phyloP scores from a whole-genome alignment of 1,139 yeast species.

The Eremothecium cymbalariae region DNA sequence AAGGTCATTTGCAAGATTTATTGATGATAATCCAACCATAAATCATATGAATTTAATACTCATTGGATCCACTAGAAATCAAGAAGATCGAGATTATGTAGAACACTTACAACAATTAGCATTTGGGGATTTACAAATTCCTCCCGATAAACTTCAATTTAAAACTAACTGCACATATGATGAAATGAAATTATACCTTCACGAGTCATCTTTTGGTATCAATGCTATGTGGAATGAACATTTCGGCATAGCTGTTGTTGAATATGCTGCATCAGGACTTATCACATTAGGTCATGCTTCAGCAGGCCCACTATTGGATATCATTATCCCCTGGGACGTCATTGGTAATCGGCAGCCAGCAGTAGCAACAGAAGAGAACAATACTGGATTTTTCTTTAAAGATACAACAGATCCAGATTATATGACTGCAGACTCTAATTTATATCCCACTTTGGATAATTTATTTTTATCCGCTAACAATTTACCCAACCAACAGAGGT shows the following conservation, averaged over 20 bases:
- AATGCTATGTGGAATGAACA: constrained; percentile 99
- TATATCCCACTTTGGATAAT: constrained; percentile 40
- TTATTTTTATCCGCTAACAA: constrained; percentile 39
- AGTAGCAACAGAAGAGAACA: constrained; percentile 29
- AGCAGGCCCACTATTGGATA: constrained; percentile 89
- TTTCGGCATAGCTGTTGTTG: constrained; percentile 96
- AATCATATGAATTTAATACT: constrained; percentile 45
- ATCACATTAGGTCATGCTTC: constrained; percentile 89
- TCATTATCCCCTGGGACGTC: constrained; percentile 53
- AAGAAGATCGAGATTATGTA: constrained; percentile 57
- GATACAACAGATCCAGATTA: constrained; percentile 56
- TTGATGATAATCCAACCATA: constrained; percentile 9
- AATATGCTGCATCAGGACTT: constrained; percentile 78
- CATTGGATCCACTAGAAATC: constrained; percentile 77
- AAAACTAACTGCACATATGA: constrained; percentile 70
- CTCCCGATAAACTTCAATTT: constrained; percentile 47
- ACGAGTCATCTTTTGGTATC: constrained; percentile 64
- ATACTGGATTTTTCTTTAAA: constrained; percentile 71
- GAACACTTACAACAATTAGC: constrained; percentile 42
- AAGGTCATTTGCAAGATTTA: constrained; percentile 50
- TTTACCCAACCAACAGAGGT: constrained; percentile 36
- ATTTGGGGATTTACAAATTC: constrained; percentile 38
- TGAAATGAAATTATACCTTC: constrained; percentile 47
- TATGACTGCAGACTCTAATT: constrained; percentile 18
- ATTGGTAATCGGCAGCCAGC: constrained; percentile 25